phyloP scores from a whole-genome alignment of 768 basidiomycete species.

The Suillus spraguei region DNA sequence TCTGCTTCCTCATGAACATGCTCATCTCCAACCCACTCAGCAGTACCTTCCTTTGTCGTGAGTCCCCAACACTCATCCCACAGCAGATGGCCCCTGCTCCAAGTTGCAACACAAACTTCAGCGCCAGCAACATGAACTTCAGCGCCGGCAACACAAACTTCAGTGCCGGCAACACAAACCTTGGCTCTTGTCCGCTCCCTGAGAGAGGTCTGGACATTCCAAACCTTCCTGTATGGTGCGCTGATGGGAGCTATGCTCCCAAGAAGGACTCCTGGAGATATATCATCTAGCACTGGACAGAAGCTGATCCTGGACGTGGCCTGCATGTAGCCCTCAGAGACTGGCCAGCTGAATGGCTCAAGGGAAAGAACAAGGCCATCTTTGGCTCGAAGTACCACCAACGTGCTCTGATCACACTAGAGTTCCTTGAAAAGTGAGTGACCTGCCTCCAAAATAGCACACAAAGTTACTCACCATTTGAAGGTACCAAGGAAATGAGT shows the following conservation, averaged over 20 bases:
- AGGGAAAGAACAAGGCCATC: slow-evolving; percentile 3
- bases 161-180: neutral
- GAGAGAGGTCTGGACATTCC: slow-evolving; percentile 3
- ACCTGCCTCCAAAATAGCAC: neutral
- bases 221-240: neutral
- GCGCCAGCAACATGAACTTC: too few relatives aligned
- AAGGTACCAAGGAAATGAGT: slow-evolving; percentile 8
- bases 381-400: slow-evolving; percentile 13
- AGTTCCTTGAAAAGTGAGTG: too few relatives aligned
- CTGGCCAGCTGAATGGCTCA: slow-evolving; percentile 9
- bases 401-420: neutral
- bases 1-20: neutral
- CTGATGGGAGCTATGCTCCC: too few relatives aligned
- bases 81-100: neutral
- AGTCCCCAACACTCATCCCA: neutral
- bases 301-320: neutral
- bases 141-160: too few relatives aligned
- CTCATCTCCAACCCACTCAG: neutral
- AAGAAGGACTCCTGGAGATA: slow-evolving; percentile 13
- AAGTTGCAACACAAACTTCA: too few relatives aligned
- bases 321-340: slow-evolving; percentile 12
- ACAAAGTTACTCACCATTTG: neutral
- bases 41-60: neutral
- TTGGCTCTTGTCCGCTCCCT: neutral
- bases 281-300: slow-evolving; percentile 11